Conservation (phyloP, 176 grass and related monocot genomes). For the Olyra latifolia region DNA sequence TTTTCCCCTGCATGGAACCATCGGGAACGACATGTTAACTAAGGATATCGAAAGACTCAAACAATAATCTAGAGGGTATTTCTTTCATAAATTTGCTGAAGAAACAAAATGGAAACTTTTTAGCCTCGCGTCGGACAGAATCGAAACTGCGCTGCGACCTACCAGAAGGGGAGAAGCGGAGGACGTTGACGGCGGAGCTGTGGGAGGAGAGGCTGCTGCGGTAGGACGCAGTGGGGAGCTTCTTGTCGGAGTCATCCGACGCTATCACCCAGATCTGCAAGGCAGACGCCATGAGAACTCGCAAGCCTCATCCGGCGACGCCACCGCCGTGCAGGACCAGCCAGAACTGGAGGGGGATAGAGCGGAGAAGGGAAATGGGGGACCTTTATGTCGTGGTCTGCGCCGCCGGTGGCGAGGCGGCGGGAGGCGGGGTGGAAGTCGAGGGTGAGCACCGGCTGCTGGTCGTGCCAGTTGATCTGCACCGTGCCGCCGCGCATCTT, state of each 20-base stretch:
- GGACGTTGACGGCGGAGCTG: conserved; percentile 74
- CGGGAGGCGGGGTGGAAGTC: conserved; percentile 84
- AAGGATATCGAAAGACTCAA: not conserved
- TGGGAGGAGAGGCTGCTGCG: conserved; percentile 69
- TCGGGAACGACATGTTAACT: not conserved
- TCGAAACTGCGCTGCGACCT: not conserved
- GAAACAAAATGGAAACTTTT: not conserved
- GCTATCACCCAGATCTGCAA: conserved; percentile 72
- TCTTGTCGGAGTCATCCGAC: conserved; percentile 54
- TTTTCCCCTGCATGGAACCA: conserved; percentile 61
- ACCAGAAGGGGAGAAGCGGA: conserved; percentile 98
- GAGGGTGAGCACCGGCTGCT: conserved; percentile 92
- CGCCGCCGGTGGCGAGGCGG: conserved; percentile 89
- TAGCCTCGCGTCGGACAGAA: not conserved
- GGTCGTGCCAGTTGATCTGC: conserved; percentile 98
- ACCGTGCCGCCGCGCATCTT: conserved; percentile 88
- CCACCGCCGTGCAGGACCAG: not conserved
- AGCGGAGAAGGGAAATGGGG: not conserved
- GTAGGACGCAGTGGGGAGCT: conserved; percentile 74
- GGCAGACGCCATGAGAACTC: not conserved
- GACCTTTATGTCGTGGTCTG: conserved; percentile 96
- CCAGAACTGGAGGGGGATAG: not conserved
- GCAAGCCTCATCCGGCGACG: not conserved
- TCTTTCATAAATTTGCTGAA: not conserved
- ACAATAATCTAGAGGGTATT: not conserved